Evolutionary conservation across 78 protist species (phyloP), one percentile per base, ranked within the genome.

Genomic region (Emiliania huxleyi): DNA sequence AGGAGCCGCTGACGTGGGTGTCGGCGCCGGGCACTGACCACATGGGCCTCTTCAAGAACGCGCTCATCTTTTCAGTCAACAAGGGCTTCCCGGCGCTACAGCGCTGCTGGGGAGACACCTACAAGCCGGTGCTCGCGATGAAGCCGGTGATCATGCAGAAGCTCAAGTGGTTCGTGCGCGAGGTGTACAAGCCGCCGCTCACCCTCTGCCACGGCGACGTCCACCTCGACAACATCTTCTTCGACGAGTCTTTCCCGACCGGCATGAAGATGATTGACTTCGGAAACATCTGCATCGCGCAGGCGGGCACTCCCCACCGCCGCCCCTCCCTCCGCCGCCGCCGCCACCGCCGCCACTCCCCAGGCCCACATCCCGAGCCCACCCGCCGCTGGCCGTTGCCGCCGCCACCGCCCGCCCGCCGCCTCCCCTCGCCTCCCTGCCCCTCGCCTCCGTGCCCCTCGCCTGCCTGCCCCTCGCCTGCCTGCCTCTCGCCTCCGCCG

Each of bases 181-280:
- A 19, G 37, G 37, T 77, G 33, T 40, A 18, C 85, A 18, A 8
- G n/a, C 49, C 18, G 35, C 85, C 85, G 44, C 46, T 77, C 85
- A 77, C 85, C 3, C 23, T 77, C 35, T 37, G 48, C 48, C 85
- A 77, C 46, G 85, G 85, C 44, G 85, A 77, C 46, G 85, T 40
- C 33, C 85, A 77, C 46, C 44, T 77, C 85, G 85, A 77, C 48
- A 77, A 77, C 85, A 26, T 77, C 85, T 77, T 77, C 85, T 77
- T 77, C 85, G 19, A 40, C 85, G 85, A 77, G 85, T 11, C 19
- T 29, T 77, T 37, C 48, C 85, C 85, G n/a, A 26, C 19, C 29
- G 85, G 85, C 85, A 1, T 35, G 46, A 21, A 18, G 48, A 12
- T 77, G 37, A 26, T 77, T 48, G 85, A 77, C 46, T 77, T 77